A percentile compares a stretch with the other conserved stretches of the same genome.
phyloP scores from a whole-genome alignment of 2,329 filamentous ascomycete species.

The Penicillium griseofulvum region DNA sequence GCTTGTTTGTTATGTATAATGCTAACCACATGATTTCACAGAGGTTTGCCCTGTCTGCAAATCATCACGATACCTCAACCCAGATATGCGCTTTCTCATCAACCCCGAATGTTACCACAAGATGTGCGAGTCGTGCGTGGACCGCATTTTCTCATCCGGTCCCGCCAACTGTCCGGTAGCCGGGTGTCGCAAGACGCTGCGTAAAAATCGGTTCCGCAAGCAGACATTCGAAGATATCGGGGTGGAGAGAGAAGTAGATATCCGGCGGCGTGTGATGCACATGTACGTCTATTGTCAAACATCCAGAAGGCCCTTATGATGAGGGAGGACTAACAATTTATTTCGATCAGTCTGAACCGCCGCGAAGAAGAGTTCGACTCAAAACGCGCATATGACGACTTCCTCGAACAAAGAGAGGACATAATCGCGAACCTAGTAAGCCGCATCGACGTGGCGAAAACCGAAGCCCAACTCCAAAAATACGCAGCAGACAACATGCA shows the following conservation, averaged over 20 bases:
- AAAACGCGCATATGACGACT: constrained; percentile 83
- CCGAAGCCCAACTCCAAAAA: constrained; percentile 57
- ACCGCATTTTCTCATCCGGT: constrained; percentile 87
- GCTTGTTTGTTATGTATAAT: neutral
- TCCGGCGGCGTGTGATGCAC: constrained; percentile 71
- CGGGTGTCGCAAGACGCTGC: constrained; percentile 80
- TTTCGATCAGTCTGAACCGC: constrained; percentile 71
- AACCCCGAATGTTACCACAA: constrained; percentile 99
- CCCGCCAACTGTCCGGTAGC: constrained; percentile 91
- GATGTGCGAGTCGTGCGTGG: constrained; percentile 96
- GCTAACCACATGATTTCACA: constrained; percentile 25
- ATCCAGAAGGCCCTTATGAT: neutral
- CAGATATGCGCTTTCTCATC: constrained; percentile 89
- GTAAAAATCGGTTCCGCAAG: constrained; percentile 76
- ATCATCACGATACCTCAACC: constrained; percentile 91
- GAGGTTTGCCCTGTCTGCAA: constrained; percentile 98
- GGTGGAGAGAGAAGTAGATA: constrained; percentile 91
- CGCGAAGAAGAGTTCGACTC: constrained; percentile 87
- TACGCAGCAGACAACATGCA: constrained; percentile 71
- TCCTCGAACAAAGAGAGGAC: constrained; percentile 87
- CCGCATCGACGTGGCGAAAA: constrained; percentile 65
- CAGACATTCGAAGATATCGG: constrained; percentile 87
- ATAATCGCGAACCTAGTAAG: constrained; percentile 85
- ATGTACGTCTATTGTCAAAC: constrained; percentile 39
- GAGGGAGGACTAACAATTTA: constrained; percentile 4